Conservation (phyloP, 2,329 filamentous ascomycete genomes). For the Fusarium foetens region DNA sequence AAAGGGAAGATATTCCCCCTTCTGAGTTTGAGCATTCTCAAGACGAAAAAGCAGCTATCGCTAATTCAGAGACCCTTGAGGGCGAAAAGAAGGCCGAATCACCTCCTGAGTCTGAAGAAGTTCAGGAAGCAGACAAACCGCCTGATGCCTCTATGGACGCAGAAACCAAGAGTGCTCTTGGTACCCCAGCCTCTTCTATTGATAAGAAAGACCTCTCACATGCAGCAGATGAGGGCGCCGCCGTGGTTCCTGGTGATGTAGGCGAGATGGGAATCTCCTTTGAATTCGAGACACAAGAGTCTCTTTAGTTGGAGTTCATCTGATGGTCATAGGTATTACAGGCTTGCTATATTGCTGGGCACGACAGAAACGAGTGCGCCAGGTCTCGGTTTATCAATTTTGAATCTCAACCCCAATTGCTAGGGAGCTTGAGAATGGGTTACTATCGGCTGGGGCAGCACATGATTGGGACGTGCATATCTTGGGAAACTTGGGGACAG, state of each 20-base stretch:
- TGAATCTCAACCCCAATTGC: neutral
- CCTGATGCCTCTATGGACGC: neutral
- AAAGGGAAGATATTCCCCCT: neutral
- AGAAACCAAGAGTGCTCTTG: neutral
- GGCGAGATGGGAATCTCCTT: neutral
- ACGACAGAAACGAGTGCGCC: neutral
- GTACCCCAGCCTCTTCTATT: neutral
- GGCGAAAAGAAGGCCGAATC: neutral
- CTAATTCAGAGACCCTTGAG: neutral
- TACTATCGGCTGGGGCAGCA: neutral
- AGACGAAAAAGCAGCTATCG: neutral
- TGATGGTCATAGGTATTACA: neutral
- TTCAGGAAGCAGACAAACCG: neutral
- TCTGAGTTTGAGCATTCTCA: neutral
- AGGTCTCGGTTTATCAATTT: neutral
- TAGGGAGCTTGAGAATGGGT: neutral
- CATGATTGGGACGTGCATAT: neutral
- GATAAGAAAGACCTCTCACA: neutral
- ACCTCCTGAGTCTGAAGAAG: neutral
- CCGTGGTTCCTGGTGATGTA: neutral
- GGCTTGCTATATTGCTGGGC: neutral
- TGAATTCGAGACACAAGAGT: slow-evolving; percentile 3
- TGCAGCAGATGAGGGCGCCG: too few species aligned
- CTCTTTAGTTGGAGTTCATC: neutral
- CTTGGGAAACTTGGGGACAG: neutral